Evolutionary conservation across 768 basidiomycete genomes (phyloP).

Genomic region (Cystobasidium onofrii): DNA sequence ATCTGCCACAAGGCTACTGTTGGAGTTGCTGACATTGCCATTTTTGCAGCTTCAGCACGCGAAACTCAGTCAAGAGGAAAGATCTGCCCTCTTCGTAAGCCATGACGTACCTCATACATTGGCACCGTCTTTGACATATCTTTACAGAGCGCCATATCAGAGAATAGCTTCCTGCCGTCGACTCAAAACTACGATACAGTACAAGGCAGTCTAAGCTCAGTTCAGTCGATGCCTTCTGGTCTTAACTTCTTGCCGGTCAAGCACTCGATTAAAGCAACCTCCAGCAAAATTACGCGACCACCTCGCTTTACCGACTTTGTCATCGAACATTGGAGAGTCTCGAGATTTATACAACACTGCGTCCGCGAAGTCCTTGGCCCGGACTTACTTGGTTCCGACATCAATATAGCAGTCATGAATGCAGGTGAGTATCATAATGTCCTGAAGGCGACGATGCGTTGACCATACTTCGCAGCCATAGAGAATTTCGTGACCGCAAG

Average conservation of each 20-base stretch:
- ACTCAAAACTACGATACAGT: background rate
- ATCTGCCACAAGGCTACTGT: background rate
- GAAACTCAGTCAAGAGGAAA: background rate
- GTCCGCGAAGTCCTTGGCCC: constrained; percentile 56
- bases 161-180: background rate
- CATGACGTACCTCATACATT: too few species aligned
- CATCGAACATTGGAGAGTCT: background rate
- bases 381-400: constrained; percentile 64
- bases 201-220: background rate
- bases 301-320: constrained; percentile 32
- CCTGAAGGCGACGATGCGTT: background rate
- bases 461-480: constrained; percentile 45
- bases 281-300: background rate
- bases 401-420: constrained; percentile 58
- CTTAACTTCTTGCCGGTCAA: background rate
- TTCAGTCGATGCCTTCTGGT: background rate
- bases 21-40: background rate
- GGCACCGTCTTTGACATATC: background rate
- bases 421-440: constrained; percentile 49
- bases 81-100: constrained; percentile 1
- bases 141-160: constrained; percentile 14
- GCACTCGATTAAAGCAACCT: background rate
- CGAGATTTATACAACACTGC: constrained; percentile 55
- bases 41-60: background rate
- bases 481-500: constrained; percentile 64